Evolutionary conservation across 1,139 yeast species (phyloP).

Genomic region (Hyphopichia burtonii): DNA sequence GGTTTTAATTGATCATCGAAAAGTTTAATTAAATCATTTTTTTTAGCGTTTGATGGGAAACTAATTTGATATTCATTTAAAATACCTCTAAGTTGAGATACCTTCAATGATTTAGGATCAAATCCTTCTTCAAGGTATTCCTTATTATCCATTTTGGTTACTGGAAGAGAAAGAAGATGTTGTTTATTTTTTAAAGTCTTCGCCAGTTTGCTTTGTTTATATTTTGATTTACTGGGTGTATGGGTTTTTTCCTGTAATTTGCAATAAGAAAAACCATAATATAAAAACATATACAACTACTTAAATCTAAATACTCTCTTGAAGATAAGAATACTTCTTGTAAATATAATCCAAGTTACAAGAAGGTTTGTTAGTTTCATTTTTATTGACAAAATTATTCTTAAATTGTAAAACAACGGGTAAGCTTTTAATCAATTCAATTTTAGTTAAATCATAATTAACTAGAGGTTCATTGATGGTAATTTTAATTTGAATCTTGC

Average conservation of each 20-base stretch:
- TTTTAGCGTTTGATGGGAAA: slow-evolving; percentile 62
- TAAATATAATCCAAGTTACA: neutral
- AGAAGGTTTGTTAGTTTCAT: neutral
- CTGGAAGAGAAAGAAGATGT: neutral
- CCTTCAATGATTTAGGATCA: slow-evolving; percentile 59
- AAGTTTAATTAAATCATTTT: slow-evolving; percentile 54
- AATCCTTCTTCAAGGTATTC: slow-evolving; percentile 36
- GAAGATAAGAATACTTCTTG: slow-evolving; percentile 1
- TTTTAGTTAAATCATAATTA: neutral
- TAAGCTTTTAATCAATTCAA: slow-evolving; percentile 1
- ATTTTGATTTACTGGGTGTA: too few relatives aligned
- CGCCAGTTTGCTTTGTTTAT: neutral
- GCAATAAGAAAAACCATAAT: too few relatives aligned
- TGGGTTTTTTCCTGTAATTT: too few relatives aligned
- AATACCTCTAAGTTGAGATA: slow-evolving; percentile 63
- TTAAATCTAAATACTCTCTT: neutral
- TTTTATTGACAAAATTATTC: neutral
- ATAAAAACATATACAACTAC: neutral
- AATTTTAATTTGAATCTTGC: neutral
- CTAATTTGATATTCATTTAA: slow-evolving; percentile 56
- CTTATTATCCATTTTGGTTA: slow-evolving; percentile 18
- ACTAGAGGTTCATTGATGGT: neutral
- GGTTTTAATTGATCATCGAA: slow-evolving; percentile 51
- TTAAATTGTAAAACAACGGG: neutral
- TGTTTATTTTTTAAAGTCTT: neutral